Conservation (phyloP, 441 rosid species). For the Bocquillonia castaneifolia region DNA sequence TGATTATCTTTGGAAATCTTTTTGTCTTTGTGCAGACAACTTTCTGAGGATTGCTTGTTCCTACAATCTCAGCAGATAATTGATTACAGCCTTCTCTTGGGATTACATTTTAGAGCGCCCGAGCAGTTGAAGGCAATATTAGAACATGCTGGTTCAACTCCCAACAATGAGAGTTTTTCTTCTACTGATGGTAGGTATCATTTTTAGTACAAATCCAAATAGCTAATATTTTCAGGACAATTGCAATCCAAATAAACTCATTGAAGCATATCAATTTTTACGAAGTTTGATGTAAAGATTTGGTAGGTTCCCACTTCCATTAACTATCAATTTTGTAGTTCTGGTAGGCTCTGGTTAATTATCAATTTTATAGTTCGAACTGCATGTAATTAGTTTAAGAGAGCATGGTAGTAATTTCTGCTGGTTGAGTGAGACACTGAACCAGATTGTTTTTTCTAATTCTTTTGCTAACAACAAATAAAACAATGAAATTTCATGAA, state of each 20-base stretch:
- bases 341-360: too few species aligned
- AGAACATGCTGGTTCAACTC: slow-evolving; percentile 45
- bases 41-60: slow-evolving; percentile 65
- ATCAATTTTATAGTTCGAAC: background rate
- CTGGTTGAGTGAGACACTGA: background rate
- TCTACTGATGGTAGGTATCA: slow-evolving; percentile 50
- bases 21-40: slow-evolving; percentile 57
- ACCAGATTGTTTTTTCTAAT: background rate
- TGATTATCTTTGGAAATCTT: slow-evolving; percentile 19
- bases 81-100: slow-evolving; percentile 93
- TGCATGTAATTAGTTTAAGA: background rate
- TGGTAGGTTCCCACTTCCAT: background rate
- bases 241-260: background rate
- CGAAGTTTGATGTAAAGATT: background rate
- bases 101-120: slow-evolving; percentile 94
- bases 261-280: background rate
- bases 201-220: background rate
- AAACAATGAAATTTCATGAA: background rate
- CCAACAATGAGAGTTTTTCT: slow-evolving; percentile 40
- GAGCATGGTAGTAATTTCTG: background rate
- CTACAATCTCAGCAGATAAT: slow-evolving; percentile 84
- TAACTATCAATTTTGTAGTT: background rate
- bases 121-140: slow-evolving; percentile 56
- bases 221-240: too few species aligned
- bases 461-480: background rate